Evolutionary conservation across 345 rosid species (phyloP), one percentile per base, ranked within the genome.

Genomic region (Hibiscus trionum): DNA sequence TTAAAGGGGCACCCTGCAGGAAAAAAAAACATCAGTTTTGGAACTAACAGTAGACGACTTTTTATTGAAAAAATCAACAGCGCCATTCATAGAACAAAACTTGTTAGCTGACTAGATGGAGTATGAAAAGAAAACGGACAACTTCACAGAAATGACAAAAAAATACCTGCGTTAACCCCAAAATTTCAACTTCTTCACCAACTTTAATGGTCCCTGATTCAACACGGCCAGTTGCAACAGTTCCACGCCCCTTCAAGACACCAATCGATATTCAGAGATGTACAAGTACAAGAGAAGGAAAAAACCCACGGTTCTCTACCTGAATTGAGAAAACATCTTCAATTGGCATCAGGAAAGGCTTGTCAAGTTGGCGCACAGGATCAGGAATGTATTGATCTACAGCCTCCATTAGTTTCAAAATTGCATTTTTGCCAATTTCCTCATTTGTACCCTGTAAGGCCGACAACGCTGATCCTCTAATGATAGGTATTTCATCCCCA

Each of bases 111-210:
- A 61, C 21, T 47, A 7, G 31, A 6, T 55, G 69, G 19, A 42
- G 61, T 55, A 62, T 16, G 27, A 61, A 4, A 71, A 62, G 26
- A 9, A 52, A 44, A 61, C 10, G 26, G 24, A 5, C 4, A 46
- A 46, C 50, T 10, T 46, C 14, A 46, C 15, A 53, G 44, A 46
- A 60, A 42, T 29, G 50, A 46, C 21, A 7, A 68, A 7, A 16
- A 46, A 31, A 77, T 72, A 93, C 98, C 85, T 82, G 80, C 55
- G 60, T 81, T 77, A 94, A 81, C 26, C 98, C 98, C 91, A 91
- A 86, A 69, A 94, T 67, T 77, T 94, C 98, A 82, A 94, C 97
- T 88, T 94, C 98, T 73, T 94, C 98, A 26, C 98, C 98, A 76
- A 94, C 98, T 86, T 94, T 94, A 31, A 94, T 86, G 69, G 77